Conservation (phyloP, 768 basidiomycete species). For the Hygrocybe coccinea region DNA sequence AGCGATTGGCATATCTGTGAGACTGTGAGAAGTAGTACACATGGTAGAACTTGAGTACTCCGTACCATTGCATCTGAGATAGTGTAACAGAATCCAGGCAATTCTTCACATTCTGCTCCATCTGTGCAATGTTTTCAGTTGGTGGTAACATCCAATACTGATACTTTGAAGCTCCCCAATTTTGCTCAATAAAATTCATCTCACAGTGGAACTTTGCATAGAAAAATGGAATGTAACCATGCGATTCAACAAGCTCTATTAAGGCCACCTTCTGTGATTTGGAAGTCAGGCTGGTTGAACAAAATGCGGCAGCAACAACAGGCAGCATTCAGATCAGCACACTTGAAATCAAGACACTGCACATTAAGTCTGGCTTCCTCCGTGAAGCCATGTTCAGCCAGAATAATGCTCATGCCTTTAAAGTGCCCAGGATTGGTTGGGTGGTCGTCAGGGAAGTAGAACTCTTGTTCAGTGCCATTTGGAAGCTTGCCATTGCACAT, state of each 20-base stretch:
- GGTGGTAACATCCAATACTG: slow-evolving; percentile 20
- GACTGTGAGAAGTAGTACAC: background rate
- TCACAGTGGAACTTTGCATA: slow-evolving; percentile 30
- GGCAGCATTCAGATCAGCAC: slow-evolving; percentile 5
- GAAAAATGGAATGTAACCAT: slow-evolving; percentile 17
- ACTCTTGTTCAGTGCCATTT: background rate
- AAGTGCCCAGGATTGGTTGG: background rate
- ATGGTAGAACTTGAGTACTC: background rate
- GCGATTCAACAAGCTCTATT: slow-evolving; percentile 1
- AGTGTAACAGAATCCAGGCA: slow-evolving; percentile 27
- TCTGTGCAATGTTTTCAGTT: slow-evolving; percentile 27
- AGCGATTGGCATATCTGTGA: background rate
- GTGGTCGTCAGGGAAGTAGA: slow-evolving; percentile 5
- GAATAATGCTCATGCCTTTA: slow-evolving; percentile 6
- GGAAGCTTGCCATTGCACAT: slow-evolving; percentile 1
- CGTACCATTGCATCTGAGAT: slow-evolving; percentile 16
- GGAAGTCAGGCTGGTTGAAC: slow-evolving; percentile 33
- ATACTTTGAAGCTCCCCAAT: slow-evolving; percentile 30
- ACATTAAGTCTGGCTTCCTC: background rate
- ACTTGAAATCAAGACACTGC: slow-evolving; percentile 10
- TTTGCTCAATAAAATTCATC: slow-evolving; percentile 16
- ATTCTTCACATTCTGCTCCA: slow-evolving; percentile 27
- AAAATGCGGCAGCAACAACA: slow-evolving; percentile 29
- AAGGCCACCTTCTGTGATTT: slow-evolving; percentile 12
- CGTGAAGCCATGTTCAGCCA: slow-evolving; percentile 3